Evolutionary conservation across 805 yeast genomes (phyloP).

Genomic region (Ogataea parapolymorpha): DNA sequence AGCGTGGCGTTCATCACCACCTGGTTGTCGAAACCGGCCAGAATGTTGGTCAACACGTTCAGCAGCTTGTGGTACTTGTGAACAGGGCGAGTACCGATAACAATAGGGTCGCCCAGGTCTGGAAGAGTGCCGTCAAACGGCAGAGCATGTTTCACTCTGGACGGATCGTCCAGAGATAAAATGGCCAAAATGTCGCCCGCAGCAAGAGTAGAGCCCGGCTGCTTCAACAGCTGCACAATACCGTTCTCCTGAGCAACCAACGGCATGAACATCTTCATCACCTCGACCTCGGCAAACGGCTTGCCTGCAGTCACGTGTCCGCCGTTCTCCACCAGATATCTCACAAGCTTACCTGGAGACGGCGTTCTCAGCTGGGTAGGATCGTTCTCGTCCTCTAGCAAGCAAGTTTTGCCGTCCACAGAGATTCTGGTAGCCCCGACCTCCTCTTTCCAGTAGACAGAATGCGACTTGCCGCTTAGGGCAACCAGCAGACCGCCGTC

Average conservation of each 20-base stretch:
- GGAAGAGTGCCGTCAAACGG: conserved; percentile 95
- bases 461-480: conserved; percentile 88
- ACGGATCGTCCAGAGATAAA: conserved; percentile 91
- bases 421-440: conserved; percentile 92
- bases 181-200: conserved; percentile 98
- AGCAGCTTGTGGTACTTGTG: conserved; percentile 63
- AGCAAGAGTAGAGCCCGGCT: conserved; percentile 94
- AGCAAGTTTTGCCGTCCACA: conserved; percentile 92
- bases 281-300: conserved; percentile 97
- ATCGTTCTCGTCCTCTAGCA: conserved; percentile 92
- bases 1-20: conserved; percentile 86
- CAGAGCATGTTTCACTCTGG: conserved; percentile 93
- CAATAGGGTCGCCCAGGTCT: conserved; percentile 75
- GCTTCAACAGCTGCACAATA: conserved; percentile 85
- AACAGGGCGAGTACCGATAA: conserved; percentile 80
- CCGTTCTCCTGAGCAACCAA: conserved; percentile 92
- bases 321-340: conserved; percentile 90
- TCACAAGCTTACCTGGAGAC: conserved; percentile 96
- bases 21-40: conserved; percentile 93
- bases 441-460: conserved; percentile 97
- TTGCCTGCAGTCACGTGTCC: conserved; percentile 91
- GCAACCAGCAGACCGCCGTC: conserved; percentile 93
- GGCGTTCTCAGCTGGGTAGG: conserved; percentile 99
- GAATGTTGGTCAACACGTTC: conserved; percentile 67
- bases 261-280: conserved; percentile 99